phyloP scores from a whole-genome alignment of 139 green algal genomes.

The Auxenochlorella pyrenoidosa region DNA sequence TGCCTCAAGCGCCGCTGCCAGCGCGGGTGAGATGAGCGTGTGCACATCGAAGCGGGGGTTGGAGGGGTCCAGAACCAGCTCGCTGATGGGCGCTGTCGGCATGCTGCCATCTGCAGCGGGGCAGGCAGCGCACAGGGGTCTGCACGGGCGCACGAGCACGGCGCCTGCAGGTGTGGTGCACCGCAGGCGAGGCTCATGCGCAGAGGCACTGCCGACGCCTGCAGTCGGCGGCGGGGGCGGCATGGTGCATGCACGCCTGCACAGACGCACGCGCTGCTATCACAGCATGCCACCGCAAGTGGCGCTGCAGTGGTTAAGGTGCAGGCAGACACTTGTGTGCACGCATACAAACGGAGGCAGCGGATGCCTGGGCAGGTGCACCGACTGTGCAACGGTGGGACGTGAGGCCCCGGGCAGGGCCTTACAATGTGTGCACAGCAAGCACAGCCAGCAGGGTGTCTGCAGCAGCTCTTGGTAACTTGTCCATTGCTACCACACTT shows the following conservation, averaged over 20 bases:
- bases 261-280: too few species aligned
- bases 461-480: background rate
- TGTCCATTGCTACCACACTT: too few species aligned
- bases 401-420: too few species aligned
- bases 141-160: background rate
- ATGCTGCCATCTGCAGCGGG: background rate
- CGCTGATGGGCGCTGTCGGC: background rate
- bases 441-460: background rate
- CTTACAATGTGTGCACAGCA: background rate
- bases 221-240: too few species aligned
- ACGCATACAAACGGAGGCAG: too few species aligned
- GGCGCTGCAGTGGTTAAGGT: too few species aligned
- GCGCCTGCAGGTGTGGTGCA: background rate
- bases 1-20: conserved; percentile 19
- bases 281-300: too few species aligned
- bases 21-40: background rate
- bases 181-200: background rate
- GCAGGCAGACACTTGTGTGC: too few species aligned
- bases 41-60: conserved; percentile 7
- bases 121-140: background rate
- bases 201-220: too few species aligned
- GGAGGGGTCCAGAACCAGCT: background rate
- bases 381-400: too few species aligned
- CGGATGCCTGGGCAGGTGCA: too few species aligned
- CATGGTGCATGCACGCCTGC: too few species aligned